Base-by-base conservation (phyloP, 169 alveolate genomes). In the Eimeria falciformis region DNA sequence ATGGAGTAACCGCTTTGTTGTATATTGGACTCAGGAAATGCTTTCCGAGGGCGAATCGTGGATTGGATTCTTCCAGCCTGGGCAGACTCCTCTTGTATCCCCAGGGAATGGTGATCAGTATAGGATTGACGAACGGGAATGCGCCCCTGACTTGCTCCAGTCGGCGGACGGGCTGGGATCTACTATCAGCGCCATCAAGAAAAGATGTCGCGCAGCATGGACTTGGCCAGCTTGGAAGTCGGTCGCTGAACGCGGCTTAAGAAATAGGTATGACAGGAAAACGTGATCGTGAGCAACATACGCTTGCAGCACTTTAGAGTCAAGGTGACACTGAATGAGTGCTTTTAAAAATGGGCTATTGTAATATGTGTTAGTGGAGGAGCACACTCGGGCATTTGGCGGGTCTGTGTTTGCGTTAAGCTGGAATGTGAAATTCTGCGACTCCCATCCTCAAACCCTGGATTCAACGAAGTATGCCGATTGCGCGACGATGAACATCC, bases 1-100 rank as follows among this genome's bases (percentile, higher is more conserved):
- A n/a, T n/a, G n/a, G n/a, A n/a, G n/a, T n/a, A n/a, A n/a, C n/a
- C n/a, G n/a, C n/a, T n/a, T n/a, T n/a, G n/a, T n/a, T n/a, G n/a
- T 14, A n/a, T 3, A 46, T 47, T 77, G 69, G 29, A 29, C 43
- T 53, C 86, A 77, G 86, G 86, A 77, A 21, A 47, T 77, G 86
- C 50, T 25, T 6, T n/a, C 86, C 7, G 86, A 47, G 29, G 86
- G 46, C 6, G 86, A 77, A 3, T 77, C 86, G 27, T 77, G 86
- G 86, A 23, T 77, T 25, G 86, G 86, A 25, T 47, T 77, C 69
- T 77, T 77, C 25, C 86, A 77, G 86, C 50, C 86, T 21, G 45
- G 69, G 50, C 86, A 77, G 86, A 23, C 29, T n/a, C 86, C 86
- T 4, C 58, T 77, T 65, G 86, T 77, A 21, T 12, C 21, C 47